Evolutionary conservation across 192 early-diverging fungal genomes (phyloP).

Genomic region (Backusella liffmaniae): DNA sequence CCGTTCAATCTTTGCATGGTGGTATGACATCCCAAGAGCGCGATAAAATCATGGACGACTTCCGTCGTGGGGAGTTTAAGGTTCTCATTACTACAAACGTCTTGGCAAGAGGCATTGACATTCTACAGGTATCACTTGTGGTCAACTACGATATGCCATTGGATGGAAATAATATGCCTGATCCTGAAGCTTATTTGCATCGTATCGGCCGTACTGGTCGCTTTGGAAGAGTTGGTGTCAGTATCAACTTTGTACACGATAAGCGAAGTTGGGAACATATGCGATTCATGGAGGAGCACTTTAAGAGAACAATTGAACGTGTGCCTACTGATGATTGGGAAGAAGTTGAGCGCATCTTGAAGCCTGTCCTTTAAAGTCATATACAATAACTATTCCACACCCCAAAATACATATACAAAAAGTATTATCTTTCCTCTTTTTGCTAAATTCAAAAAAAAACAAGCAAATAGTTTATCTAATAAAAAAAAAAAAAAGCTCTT

Average conservation of each 20-base stretch:
- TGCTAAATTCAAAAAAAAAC: too few relatives aligned
- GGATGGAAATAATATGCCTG: constrained; percentile 58
- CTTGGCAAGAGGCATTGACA: constrained; percentile 95
- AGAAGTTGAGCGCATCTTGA: constrained; percentile 83
- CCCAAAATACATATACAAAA: too few relatives aligned
- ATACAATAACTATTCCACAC: neutral
- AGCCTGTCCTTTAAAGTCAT: constrained; percentile 57
- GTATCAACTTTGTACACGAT: constrained; percentile 95
- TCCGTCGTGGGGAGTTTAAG: constrained; percentile 85
- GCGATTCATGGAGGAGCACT: constrained; percentile 79
- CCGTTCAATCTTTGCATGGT: constrained; percentile 82
- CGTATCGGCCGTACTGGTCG: constrained; percentile 97
- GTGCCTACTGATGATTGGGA: constrained; percentile 85
- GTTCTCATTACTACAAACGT: constrained; percentile 98
- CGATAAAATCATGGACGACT: constrained; percentile 89
- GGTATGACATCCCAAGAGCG: constrained; percentile 70
- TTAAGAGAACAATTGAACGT: constrained; percentile 75
- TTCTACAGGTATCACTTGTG: constrained; percentile 91
- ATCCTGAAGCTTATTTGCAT: constrained; percentile 94
- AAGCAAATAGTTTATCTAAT: too few relatives aligned
- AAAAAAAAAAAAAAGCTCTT: too few relatives aligned
- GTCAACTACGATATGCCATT: constrained; percentile 96
- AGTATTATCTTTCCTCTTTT: too few relatives aligned
- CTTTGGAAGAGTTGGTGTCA: constrained; percentile 91
- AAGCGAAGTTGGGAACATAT: constrained; percentile 70